Percentiles rank a stretch among this genome's conserved stretches.
Conservation (phyloP, 1,139 yeast species). For the Candida pseudoviswanathii region DNA sequence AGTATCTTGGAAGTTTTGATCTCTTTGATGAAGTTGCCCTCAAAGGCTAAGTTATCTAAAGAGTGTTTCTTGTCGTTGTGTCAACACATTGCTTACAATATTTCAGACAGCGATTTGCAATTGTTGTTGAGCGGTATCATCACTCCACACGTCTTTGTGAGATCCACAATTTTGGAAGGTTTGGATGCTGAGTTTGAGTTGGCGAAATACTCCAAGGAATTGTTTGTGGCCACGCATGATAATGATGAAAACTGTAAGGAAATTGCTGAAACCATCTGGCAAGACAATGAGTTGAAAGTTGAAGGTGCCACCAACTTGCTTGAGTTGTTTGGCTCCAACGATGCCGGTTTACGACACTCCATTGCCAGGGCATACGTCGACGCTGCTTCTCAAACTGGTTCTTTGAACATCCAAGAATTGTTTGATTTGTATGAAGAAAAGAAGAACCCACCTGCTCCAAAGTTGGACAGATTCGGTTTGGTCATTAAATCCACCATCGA, state of each 20-base stretch:
- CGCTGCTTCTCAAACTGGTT: constrained; percentile 17
- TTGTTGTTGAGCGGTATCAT: constrained; percentile 61
- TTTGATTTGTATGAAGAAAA: constrained; percentile 58
- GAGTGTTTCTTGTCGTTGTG: constrained; percentile 79
- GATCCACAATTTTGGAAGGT: constrained; percentile 77
- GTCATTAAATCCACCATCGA: constrained; percentile 62
- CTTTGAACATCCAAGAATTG: constrained; percentile 46
- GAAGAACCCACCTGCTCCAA: constrained; percentile 76
- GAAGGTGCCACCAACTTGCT: constrained; percentile 49
- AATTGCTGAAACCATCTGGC: constrained; percentile 82
- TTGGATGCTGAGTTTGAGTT: constrained; percentile 87
- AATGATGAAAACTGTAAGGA: constrained; percentile 64
- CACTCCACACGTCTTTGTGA: constrained; percentile 68
- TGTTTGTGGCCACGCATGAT: constrained; percentile 81
- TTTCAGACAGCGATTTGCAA: constrained; percentile 56
- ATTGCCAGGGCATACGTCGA: constrained; percentile 55
- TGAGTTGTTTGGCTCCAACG: constrained; percentile 51
- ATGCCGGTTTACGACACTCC: constrained; percentile 68
- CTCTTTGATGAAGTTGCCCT: constrained; percentile 68
- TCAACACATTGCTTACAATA: constrained; percentile 69
- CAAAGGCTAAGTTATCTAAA: constrained; percentile 78
- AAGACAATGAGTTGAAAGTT: constrained; percentile 62
- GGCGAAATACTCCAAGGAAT: constrained; percentile 60
- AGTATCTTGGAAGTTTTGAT: constrained; percentile 63
- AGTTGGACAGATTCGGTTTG: constrained; percentile 77